phyloP scores from a whole-genome alignment of 176 grass and related monocot species.

The Elaeis guineensis region DNA sequence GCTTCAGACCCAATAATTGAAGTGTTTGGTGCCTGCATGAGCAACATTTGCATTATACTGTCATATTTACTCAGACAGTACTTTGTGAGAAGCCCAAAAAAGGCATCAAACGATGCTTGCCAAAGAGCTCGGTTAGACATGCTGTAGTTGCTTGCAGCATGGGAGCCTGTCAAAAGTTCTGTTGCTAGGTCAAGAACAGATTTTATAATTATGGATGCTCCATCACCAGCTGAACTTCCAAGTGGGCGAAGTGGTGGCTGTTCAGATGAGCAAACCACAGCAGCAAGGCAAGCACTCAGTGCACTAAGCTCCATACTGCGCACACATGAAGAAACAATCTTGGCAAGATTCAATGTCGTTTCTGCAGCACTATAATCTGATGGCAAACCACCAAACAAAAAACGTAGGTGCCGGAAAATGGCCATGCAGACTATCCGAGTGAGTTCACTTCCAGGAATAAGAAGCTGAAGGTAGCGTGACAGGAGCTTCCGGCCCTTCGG shows the following conservation, averaged over 20 bases:
- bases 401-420: conserved; percentile 13
- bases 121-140: conserved; percentile 3
- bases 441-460: conserved; percentile 8
- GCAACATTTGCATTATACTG: conserved; percentile 8
- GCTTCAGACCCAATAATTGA: conserved; percentile 2
- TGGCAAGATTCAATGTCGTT: conserved; percentile 2
- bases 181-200: conserved; percentile 10
- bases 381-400: conserved; percentile 12
- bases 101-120: conserved; percentile 17
- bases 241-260: conserved; percentile 15
- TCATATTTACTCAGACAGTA: conserved; percentile 19
- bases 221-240: conserved; percentile 13
- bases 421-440: conserved; percentile 15
- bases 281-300: conserved; percentile 10
- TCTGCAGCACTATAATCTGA: conserved; percentile 6
- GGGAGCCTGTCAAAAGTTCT: conserved; percentile 1
- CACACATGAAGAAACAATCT: conserved; percentile 8
- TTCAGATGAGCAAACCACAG: conserved; percentile 14
- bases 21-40: not conserved
- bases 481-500: not conserved
- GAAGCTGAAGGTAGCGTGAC: conserved; percentile 8
- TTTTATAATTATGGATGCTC: conserved; percentile 13
- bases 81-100: conserved; percentile 13
- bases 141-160: conserved; percentile 5
- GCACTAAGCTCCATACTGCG: conserved; percentile 12